Evolutionary conservation across 257 asterid genomes (phyloP), one percentile per base, ranked within the genome.

Genomic region (Henckelia pumila): DNA sequence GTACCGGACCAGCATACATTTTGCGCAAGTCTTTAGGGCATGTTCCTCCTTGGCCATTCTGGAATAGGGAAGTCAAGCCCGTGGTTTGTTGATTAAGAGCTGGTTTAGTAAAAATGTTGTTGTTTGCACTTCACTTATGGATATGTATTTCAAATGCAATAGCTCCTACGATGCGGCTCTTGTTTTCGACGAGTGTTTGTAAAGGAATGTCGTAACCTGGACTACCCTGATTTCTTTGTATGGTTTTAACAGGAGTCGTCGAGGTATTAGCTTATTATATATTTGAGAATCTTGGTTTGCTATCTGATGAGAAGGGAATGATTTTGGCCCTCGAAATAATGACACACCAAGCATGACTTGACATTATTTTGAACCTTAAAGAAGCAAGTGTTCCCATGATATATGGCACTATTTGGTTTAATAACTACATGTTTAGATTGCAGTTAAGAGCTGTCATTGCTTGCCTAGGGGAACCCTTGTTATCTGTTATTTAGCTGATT

Each of bases 121-220:
- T 50, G 88, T 93, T 56, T 81, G 68, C 78, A 88, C 95, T 80
- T 91, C 99, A 30, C 90, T 88, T 30, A 84, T 90, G 88, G 95
- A 90, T 79, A 93, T 93, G 99, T 86, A 93, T 82, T 90, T 93
- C 78, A 90, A 91, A 82, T 93, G 96, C 83, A 93, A 97, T 77
- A 82, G 86, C 85, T 95, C 82, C 33, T 66, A 68, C 11, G 95
- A 88, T 23, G 96, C 89, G 61, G 66, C 75, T 85, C 81, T 49
- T 40, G 95, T 88, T 30, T 91, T 94, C 77, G 75, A 82, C 50
- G 81, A 78, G 68, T 85, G 91, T 56, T 70, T 77, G 68, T 91
- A 82, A 4, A 88, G 84, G 73, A 91, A 87, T 79, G 93, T 88
- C 30, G 71, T 94, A 77, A 88, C 95, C 16, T 91, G 99, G 97